Evolutionary conservation across 345 rosid genomes (phyloP).

Genomic region (Melastoma malabathricum): DNA sequence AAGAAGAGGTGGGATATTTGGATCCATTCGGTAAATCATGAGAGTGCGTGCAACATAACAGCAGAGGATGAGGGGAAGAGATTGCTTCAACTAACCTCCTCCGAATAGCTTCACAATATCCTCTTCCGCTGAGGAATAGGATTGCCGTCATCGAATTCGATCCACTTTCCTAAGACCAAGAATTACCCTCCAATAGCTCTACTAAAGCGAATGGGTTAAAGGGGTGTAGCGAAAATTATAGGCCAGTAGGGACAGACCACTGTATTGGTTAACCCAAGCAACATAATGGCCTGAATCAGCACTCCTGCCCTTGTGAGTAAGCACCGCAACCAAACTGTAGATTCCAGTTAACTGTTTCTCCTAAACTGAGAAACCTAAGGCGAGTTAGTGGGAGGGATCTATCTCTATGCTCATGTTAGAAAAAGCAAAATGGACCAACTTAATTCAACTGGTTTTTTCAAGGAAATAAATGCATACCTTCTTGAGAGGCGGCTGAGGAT

Average conservation of each 20-base stretch:
- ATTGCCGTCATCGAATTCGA: conserved; percentile 68
- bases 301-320: conserved; percentile 95
- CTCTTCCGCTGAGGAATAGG: conserved; percentile 80
- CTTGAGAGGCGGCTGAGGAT: conserved; percentile 32
- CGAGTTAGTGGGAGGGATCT: neutral
- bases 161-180: conserved; percentile 64
- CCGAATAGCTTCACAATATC: conserved; percentile 86
- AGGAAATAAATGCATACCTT: conserved; percentile 30
- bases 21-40: neutral
- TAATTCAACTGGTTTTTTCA: too few species aligned
- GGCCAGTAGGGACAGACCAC: conserved; percentile 27
- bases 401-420: neutral
- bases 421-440: too few species aligned
- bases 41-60: neutral
- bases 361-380: conserved; percentile 18
- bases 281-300: conserved; percentile 98
- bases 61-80: neutral
- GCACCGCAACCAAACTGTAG: conserved; percentile 80
- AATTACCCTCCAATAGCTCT: neutral
- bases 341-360: conserved; percentile 61
- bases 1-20: neutral
- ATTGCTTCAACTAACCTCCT: conserved; percentile 48
- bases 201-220: neutral
- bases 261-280: conserved; percentile 98
- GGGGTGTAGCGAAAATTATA: neutral